Evolutionary conservation across 768 basidiomycete species (phyloP), one percentile per base, ranked within the genome.

Genomic region (Boletus rubescentipes): DNA sequence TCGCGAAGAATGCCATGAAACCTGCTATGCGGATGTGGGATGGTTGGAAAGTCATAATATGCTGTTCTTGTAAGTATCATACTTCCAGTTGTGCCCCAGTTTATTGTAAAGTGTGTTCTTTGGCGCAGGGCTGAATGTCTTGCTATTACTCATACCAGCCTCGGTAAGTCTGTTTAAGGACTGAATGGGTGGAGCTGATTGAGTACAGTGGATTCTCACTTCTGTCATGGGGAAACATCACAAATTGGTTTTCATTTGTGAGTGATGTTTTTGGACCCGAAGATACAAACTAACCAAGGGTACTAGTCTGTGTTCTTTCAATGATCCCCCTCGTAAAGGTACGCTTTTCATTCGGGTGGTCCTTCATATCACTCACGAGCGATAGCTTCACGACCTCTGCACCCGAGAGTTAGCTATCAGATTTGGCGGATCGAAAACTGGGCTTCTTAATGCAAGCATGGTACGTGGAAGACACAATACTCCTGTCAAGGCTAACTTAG

Each of bases 311-410:
- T 55, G 76, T 86, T 57, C 70, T 89, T 26, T 80, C 87, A 10
- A 80, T 93, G 68, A 80, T 92, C 26, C 92, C 91, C 4, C 77
- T 92, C 29, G 89, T 91, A 46, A 86, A 87, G 73, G 87, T 87
- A 59, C 34, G 51, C 20, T 43, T 42, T 32, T 57, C 40, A 23
- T 38, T 20, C 18, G 1, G 18, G 36, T 20, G n/a, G 6, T n/a
- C 34, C 5, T 55, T 44, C 51, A 23, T 35, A 18, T 46, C 7
- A 41, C 21, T 66, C 34, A 63, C 20, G 4, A 46, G 9, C 16
- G 23, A 34, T 56, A 89, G 87, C 73, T 93, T 30, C 87, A 93
- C 58, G 92, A 92, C 56, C 75, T 93, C 39, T 81, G 82, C 1
- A 92, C 88, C 0, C 76, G 79, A 50, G 87, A 93, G 49, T 72